Base-by-base conservation (phyloP, 441 rosid genomes). In the Mallotus japonicus region DNA sequence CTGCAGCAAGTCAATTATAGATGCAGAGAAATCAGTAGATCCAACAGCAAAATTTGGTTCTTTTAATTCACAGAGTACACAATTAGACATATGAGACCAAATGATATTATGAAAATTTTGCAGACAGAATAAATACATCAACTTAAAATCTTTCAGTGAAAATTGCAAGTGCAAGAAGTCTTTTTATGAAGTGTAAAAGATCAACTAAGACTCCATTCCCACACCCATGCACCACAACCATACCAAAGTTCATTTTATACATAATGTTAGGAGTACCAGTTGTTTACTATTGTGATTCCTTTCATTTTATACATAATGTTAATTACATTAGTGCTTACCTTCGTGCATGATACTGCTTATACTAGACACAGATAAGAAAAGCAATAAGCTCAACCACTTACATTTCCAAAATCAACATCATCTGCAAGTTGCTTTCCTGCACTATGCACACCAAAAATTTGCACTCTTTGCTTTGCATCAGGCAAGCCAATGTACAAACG, bases 401-500 rank as follows among this genome's bases (percentile, higher is more conserved):
- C 99, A 88, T 91, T 84, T 77, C 82, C 86, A 76, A 95, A 95
- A 84, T 91, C 86, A 47, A 95, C 90, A 89, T 91, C 95, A 76
- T 90, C 93, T 44, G 87, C 95, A 75, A 95, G 83, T 82, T 88
- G 87, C 85, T 84, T 91, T 81, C 93, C 92, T 42, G 88, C 85
- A 85, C 98, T 91, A 72, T 95, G 97, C 80, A 95, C 97, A 78
- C 83, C 79, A 87, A 92, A 95, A 81, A 95, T 95, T 75, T 91
- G 92, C 83, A 87, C 92, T 59, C 99, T 86, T 79, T 95, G 98
- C 74, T 87, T 87, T 70, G 96, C 98, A 79, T 92, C 91, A 16
- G 99, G 99, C 81, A 95, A 85, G 71, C 99, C 99, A 84, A 95
- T 88, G 83, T 90, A 91, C 73, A 95, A 84, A 59, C 96, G 96